Evolutionary conservation across 345 rosid genomes (phyloP), one percentile per base, ranked within the genome.

Genomic region (Populus euphratica): DNA sequence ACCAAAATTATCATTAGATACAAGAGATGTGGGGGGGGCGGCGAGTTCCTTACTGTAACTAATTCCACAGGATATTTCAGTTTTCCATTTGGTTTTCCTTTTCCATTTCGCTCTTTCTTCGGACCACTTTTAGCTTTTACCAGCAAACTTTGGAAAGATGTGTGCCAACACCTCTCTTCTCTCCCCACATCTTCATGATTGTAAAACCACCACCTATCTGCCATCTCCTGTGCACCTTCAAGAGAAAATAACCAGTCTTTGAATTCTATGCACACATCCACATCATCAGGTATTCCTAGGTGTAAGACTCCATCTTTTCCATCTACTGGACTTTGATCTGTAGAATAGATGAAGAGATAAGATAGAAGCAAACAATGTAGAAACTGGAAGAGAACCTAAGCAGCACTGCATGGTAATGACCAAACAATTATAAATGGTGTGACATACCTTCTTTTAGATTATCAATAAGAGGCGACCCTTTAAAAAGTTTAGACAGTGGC

Each of bases 171-270:
- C 85, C 90, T 88, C 80, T 88, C 90, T 84, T 93, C 99, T 84
- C 97, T 87, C 73, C 86, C 80, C 49, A 85, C 73, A 76, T 81
- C 81, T 76, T 83, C 85, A 54, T 83, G 84, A 78, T 83, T 77
- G 72, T 82, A 71, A 83, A 84, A 83, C 84, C 83, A 79, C 91
- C 91, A 82, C 78, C 85, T 83, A 78, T 91, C 95, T 27, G 87
- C 87, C 81, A 87, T 83, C 71, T 92, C 97, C 61, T 88, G 88
- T 52, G 87, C 91, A 66, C 98, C 97, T 87, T 94, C 97, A 73
- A 96, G 90, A 75, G 99, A 94, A 91, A 96, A 96, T 77, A 96
- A 81, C 99, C 99, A 96, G 83, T 96, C 94, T 83, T 83, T 91
- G 79, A 96, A 86, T 80, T 92, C 97, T 67, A 93, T 49, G 36